A percentile compares a stretch with the other conserved stretches of the same genome.
Conservation (phyloP, 768 basidiomycete species). For the Auricularia auricula-judae region DNA sequence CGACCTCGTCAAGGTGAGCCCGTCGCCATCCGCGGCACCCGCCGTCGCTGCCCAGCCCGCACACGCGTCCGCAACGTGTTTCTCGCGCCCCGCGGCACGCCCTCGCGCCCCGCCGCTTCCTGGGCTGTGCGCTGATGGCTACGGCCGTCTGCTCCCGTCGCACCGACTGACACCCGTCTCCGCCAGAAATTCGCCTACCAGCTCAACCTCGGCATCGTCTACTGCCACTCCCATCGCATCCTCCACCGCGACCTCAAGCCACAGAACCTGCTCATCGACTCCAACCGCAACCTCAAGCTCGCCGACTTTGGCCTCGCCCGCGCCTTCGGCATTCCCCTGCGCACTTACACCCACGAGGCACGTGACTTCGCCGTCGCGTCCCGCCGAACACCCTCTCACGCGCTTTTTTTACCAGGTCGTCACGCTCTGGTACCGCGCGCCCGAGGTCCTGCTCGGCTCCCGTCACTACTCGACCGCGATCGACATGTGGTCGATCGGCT, state of each 20-base stretch:
- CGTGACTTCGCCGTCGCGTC: conserved; percentile 8
- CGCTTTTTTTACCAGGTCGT: conserved; percentile 57
- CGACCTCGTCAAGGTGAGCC: conserved; percentile 69
- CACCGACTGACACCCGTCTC: neutral
- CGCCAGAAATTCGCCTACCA: conserved; percentile 92
- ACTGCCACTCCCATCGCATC: conserved; percentile 91
- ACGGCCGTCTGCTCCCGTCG: conserved; percentile 13
- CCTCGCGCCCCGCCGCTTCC: neutral
- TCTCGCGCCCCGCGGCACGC: neutral
- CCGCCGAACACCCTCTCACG: neutral
- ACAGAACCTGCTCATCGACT: conserved; percentile 90
- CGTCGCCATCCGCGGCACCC: neutral
- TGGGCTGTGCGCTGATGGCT: neutral
- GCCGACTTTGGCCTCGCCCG: conserved; percentile 94
- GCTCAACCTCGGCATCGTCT: conserved; percentile 80
- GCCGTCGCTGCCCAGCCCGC: neutral
- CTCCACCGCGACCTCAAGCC: conserved; percentile 97
- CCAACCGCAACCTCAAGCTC: conserved; percentile 81
- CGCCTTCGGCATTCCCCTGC: conserved; percentile 95
- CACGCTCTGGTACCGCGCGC: conserved; percentile 97
- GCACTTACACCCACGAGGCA: conserved; percentile 99
- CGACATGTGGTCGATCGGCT: conserved; percentile 98
- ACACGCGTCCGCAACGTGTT: conserved; percentile 23
- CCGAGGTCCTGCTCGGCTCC: conserved; percentile 91
- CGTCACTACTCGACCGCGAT: conserved; percentile 96